These are phyloP conservation scores for Pseudophaeomoniella oleicola DNA, from an alignment of 2,329 filamentous ascomycete genomes.

Conservation along the genomic window DNA sequence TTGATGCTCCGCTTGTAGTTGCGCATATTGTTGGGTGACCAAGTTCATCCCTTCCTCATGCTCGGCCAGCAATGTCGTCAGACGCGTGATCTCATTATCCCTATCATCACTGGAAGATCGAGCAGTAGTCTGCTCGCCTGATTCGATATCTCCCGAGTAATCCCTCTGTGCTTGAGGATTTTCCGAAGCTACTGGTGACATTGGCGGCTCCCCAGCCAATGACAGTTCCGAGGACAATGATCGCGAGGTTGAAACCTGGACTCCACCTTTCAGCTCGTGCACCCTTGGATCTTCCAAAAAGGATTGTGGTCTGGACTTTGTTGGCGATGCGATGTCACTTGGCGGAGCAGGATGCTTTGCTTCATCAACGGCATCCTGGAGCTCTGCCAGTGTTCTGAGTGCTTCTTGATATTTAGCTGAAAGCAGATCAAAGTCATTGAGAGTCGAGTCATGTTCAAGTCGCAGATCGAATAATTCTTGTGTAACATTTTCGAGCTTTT, in stretches of 20 bases:
- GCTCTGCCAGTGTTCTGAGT: conserved; percentile 62
- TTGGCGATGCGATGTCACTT: conserved; percentile 26
- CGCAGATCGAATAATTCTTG: conserved; percentile 84
- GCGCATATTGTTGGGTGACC: conserved; percentile 64
- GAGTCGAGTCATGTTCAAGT: conserved; percentile 73
- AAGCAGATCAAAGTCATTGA: conserved; percentile 68
- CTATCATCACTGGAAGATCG: not conserved
- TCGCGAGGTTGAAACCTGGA: conserved; percentile 63
- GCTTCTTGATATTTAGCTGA: conserved; percentile 85
- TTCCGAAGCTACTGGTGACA: conserved; percentile 48
- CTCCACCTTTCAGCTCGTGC: conserved; percentile 47
- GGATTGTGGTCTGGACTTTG: conserved; percentile 50
- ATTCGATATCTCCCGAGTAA: conserved; percentile 9
- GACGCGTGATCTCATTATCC: conserved; percentile 50
- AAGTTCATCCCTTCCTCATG: conserved; percentile 62
- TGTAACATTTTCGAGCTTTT: conserved; percentile 82
- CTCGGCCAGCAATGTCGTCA: conserved; percentile 57
- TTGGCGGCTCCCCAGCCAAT: conserved; percentile 64
- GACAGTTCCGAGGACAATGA: conserved; percentile 91
- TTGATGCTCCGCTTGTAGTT: conserved; percentile 69
- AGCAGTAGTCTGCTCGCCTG: conserved; percentile 31
- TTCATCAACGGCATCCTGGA: conserved; percentile 77
- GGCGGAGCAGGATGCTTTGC: conserved; percentile 43
- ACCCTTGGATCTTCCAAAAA: conserved; percentile 67
- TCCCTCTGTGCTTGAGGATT: conserved; percentile 25